phyloP scores from a whole-genome alignment of 1,139 yeast genomes.

The Scheffersomyces lignicola region DNA sequence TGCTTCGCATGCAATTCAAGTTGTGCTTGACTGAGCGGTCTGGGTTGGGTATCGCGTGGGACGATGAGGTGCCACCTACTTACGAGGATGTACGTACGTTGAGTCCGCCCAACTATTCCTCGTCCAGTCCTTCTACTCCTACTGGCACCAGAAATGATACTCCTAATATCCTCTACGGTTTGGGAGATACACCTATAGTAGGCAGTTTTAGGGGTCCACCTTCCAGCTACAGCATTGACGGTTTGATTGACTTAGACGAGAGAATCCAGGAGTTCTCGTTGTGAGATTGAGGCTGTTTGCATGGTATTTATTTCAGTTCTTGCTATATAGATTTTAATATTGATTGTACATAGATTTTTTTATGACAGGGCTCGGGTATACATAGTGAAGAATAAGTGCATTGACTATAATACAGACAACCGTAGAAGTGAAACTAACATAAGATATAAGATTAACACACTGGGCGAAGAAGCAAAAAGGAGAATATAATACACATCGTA shows the following conservation, averaged over 20 bases:
- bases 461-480: no score
- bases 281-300: conserved; percentile 4
- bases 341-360: no score
- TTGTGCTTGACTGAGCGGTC: conserved; percentile 80
- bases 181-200: conserved; percentile 41
- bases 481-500: no score
- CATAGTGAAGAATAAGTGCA: no score
- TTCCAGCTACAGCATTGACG: conserved; percentile 24
- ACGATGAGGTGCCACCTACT: conserved; percentile 97
- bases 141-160: conserved; percentile 19
- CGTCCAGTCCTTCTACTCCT: conserved; percentile 22
- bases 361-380: no score
- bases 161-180: conserved; percentile 45
- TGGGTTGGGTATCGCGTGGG: conserved; percentile 97
- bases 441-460: no score
- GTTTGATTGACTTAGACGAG: conserved; percentile 32
- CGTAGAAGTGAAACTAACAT: no score
- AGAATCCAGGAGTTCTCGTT: conserved; percentile 32
- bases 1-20: conserved; percentile 90
- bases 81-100: conserved; percentile 80
- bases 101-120: conserved; percentile 77
- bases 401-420: no score
- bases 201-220: conserved; percentile 15
- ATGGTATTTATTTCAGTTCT: no score
- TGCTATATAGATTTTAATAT: no score